Evolutionary conservation across 1,284 basidiomycete species (phyloP).

Genomic region (Cryptococcus sp.): DNA sequence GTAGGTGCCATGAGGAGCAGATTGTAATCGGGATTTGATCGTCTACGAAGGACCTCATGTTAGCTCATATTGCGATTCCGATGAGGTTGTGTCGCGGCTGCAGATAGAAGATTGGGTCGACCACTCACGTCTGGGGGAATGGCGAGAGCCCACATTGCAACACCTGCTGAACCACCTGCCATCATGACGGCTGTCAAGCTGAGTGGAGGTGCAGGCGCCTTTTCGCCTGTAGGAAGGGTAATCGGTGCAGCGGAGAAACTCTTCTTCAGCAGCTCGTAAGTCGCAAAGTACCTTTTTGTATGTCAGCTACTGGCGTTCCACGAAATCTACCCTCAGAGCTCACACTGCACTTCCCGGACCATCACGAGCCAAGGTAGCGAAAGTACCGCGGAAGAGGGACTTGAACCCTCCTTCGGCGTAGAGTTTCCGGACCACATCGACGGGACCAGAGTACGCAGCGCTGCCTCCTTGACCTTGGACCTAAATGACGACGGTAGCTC

Average conservation of each 20-base stretch:
- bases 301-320: background rate
- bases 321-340: conserved; percentile 46
- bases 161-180: conserved; percentile 91
- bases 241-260: conserved; percentile 57
- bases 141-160: conserved; percentile 96
- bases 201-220: conserved; percentile 75
- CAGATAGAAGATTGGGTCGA: conserved; percentile 18
- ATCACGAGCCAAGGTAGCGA: conserved; percentile 89
- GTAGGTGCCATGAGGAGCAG: conserved; percentile 95
- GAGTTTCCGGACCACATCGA: conserved; percentile 86
- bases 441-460: conserved; percentile 83
- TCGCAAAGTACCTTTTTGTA: conserved; percentile 76
- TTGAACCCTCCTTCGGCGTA: conserved; percentile 92
- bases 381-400: conserved; percentile 91
- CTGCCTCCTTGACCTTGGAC: conserved; percentile 84
- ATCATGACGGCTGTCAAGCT: conserved; percentile 86
- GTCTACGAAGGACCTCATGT: conserved; percentile 60
- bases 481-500: conserved; percentile 51
- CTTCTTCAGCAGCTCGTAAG: conserved; percentile 94
- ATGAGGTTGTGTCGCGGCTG: background rate
- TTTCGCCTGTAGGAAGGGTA: conserved; percentile 57
- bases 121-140: conserved; percentile 93
- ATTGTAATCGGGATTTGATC: conserved; percentile 94
- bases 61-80: conserved; percentile 8
- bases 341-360: conserved; percentile 96